phyloP scores from a whole-genome alignment of 108 stramenopile species.

The Skeletonema costatum region DNA sequence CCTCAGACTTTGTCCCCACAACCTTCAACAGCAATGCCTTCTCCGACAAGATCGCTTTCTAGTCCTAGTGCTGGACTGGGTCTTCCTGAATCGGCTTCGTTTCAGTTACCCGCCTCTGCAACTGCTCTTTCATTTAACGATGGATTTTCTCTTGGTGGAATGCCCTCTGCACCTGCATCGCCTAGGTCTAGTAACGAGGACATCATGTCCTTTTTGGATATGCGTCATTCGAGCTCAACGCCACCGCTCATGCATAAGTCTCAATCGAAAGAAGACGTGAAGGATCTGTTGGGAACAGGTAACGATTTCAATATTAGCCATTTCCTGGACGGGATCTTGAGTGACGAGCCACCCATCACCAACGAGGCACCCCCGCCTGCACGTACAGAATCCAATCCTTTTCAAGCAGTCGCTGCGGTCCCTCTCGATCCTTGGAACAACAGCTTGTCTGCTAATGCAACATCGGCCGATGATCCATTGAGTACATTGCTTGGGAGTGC shows the following conservation, averaged over 20 bases:
- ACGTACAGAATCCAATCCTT: constrained; percentile 12
- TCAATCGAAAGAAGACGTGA: constrained; percentile 20
- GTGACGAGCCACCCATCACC: constrained; percentile 16
- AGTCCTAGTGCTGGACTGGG: background rate
- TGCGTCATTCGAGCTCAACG: background rate
- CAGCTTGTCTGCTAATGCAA: background rate
- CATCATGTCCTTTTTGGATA: constrained; percentile 1
- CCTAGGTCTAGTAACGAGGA: background rate
- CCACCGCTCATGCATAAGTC: background rate
- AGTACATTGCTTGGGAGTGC: constrained; percentile 23
- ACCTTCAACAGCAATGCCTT: constrained; percentile 5
- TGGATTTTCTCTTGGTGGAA: background rate
- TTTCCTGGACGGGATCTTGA: constrained; percentile 43
- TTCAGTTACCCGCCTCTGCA: background rate
- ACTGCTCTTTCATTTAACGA: background rate
- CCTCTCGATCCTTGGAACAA: constrained; percentile 50
- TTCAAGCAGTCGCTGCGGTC: constrained; percentile 19
- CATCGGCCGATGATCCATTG: constrained; percentile 21
- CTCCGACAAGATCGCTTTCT: constrained; percentile 18
- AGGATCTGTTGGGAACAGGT: constrained; percentile 24
- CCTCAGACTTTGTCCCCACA: constrained; percentile 23
- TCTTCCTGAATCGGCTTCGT: constrained; percentile 1
- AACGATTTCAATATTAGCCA: constrained; percentile 41
- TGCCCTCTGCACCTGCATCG: background rate
- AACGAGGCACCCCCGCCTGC: constrained; percentile 1